These are phyloP conservation scores for Gossypium longicalyx DNA, from an alignment of 345 rosid species.

Conservation along the genomic window DNA sequence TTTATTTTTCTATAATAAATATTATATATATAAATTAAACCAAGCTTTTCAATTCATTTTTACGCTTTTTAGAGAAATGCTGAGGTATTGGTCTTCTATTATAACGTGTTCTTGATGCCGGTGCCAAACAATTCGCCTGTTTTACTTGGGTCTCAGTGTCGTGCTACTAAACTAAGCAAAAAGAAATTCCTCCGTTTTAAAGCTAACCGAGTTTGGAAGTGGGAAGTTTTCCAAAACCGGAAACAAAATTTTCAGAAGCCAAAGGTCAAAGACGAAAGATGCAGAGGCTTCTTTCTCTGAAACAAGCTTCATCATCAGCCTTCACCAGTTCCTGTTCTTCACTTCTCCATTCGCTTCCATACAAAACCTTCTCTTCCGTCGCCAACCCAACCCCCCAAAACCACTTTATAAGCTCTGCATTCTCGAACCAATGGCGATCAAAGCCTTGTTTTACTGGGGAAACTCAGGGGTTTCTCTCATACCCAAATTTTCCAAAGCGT, in stretches of 20 bases:
- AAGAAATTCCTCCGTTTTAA: neutral
- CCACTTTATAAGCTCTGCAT: conserved; percentile 19
- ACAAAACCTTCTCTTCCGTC: conserved; percentile 15
- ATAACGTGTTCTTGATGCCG: no score
- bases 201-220: no score
- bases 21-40: no score
- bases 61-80: no score
- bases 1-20: no score
- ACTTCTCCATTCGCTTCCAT: conserved; percentile 15
- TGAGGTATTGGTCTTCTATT: no score
- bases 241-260: neutral
- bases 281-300: conserved; percentile 41
- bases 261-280: conserved; percentile 6
- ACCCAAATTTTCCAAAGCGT: conserved; percentile 30
- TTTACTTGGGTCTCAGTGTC: no score
- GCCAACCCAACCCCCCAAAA: conserved; percentile 22
- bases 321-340: conserved; percentile 24
- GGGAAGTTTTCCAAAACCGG: neutral
- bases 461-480: conserved; percentile 30
- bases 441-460: conserved; percentile 18
- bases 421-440: conserved; percentile 30
- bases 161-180: neutral
- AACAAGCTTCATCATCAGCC: conserved; percentile 34
- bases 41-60: no score
- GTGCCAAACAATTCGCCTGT: no score